phyloP scores from a whole-genome alignment of 805 yeast genomes.

The Ogataea neopini region DNA sequence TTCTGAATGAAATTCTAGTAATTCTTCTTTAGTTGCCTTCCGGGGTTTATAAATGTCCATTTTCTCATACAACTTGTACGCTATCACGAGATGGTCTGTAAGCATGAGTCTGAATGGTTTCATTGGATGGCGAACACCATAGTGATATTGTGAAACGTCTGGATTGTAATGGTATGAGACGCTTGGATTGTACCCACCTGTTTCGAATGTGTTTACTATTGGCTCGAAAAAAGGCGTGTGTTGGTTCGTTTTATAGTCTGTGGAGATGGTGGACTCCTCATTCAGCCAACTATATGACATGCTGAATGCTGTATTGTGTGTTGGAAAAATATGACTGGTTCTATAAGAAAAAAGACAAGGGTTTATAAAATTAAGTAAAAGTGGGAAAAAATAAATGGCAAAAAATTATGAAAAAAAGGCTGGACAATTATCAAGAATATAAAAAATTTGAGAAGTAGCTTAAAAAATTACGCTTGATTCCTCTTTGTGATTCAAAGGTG shows the following conservation, averaged over 20 bases:
- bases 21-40: constrained; percentile 77
- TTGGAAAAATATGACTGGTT: neutral
- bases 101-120: constrained; percentile 92
- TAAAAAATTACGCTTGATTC: neutral
- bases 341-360: too few relatives aligned
- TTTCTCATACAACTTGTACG: constrained; percentile 80
- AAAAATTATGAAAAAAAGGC: neutral
- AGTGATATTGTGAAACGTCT: constrained; percentile 77
- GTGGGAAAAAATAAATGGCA: neutral
- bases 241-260: constrained; percentile 28
- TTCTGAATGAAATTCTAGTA: constrained; percentile 79
- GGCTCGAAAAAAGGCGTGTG: constrained; percentile 50
- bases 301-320: neutral
- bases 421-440: neutral
- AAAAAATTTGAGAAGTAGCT: neutral
- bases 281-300: constrained; percentile 30
- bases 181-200: constrained; percentile 47
- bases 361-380: too few relatives aligned
- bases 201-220: constrained; percentile 38
- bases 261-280: constrained; percentile 30
- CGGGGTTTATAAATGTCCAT: constrained; percentile 90
- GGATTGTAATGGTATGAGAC: constrained; percentile 91
- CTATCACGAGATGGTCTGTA: constrained; percentile 86
- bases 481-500: too few relatives aligned
- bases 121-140: constrained; percentile 97